Base-by-base conservation (phyloP, 2,329 filamentous ascomycete genomes). In the Aureobasidium mangrovei region DNA sequence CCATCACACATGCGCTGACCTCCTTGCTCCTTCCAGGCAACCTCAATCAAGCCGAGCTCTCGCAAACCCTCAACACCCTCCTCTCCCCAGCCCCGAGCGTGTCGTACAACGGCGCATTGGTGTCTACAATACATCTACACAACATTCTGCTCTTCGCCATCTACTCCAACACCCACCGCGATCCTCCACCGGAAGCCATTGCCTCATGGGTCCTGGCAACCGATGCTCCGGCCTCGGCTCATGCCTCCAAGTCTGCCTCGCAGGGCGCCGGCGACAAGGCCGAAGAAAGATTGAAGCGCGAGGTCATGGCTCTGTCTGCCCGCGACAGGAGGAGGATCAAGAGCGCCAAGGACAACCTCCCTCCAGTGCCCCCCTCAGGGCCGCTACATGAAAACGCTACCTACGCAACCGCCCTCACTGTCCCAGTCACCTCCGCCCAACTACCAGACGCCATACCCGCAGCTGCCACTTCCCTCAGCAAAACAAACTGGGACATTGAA, bases 171-270 rank as follows among this genome's bases (percentile, higher is more conserved):
- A 70, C 77, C 31, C 72, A 71, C 56, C 76, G 81, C 62, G 82
- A 85, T 62, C 70, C 78, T 32, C 82, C 82, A 53, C 76, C 80
- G 56, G 60, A 62, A 32, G 80, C 80, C 41, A 78, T 83, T 56
- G 82, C 82, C 57, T 77, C 74, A 61, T 85, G 80, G 79, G 82
- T 85, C 45, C 78, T 78, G 38, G 80, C 80, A 33, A 82, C 80
- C 58, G 91, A 93, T 58, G 95, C 91, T 18, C 77, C 82, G 49
- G 90, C 87, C 12, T 85, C 88, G 4, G 81, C 85, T 61, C 62
- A 58, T 49, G 61, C 62, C 12, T 59, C 58, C 36, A 60, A 62
- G 4, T 28, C 45, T 2, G 54, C 40, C 39, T 36, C 49, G 24
- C 49, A 53, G 12, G 61, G 62, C n/a, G 75, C 76, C 24, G 79